Evolutionary conservation across 1,139 yeast genomes (phyloP), one percentile per base, ranked within the genome.

Genomic region (Saccharomycopsis crataegensis): DNA sequence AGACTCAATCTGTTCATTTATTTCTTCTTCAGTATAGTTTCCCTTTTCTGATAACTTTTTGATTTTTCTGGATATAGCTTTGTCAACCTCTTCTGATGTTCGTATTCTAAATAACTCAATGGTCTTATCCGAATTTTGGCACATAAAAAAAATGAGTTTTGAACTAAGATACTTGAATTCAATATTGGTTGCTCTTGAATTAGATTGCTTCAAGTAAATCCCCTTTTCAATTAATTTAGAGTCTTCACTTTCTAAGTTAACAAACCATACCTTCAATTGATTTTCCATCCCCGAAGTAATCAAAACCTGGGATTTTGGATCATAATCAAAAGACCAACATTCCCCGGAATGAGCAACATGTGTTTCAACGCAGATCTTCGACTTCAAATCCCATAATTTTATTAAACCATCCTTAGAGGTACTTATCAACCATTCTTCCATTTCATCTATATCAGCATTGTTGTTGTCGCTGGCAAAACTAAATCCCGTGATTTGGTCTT

Each of bases 321-420:
- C 58, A 36, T 82, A 67, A 1, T 81, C 87, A 66, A 89, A 68
- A 2, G 88, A 72, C 98, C 98, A 91, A 70, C 96, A 88, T 68
- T 93, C 98, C 59, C 90, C 90, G 14, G 88, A 78, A 65, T 90
- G 96, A 1, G 98, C 96, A 59, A 91, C 81, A 67, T 90, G 98
- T 0, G 98, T 90, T 67, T 93, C 99, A 14, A 90, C 74, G 70
- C 97, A 89, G 66, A 89, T 96, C 65, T 87, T 91, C 11, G 94
- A 74, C 63, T 82, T 84, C 60, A 93, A 71, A 65, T 93, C 98
- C 99, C 99, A 93, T 46, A 93, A 70, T 66, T 93, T 93, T 60
- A 93, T 75, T 54, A 90, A 73, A 1, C 99, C 98, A 66, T 93
- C 99, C 65, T 90, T 91, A 6, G 96, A 80, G 1, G 84, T 81